Conservation (phyloP, 2,329 filamentous ascomycete genomes). For the Cercospora brassicicola region DNA sequence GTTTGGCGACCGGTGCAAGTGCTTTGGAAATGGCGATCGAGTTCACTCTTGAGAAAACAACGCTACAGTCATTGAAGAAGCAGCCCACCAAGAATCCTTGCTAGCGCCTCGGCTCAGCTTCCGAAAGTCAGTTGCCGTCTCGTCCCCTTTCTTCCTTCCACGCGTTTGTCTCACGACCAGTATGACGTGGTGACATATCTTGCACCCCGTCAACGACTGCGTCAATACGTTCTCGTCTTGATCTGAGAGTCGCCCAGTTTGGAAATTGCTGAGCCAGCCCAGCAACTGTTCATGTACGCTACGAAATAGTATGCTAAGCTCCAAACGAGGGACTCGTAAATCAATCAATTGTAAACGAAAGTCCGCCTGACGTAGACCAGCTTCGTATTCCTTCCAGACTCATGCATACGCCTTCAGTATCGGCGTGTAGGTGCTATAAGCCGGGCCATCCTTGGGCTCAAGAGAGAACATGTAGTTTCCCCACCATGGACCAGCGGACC, state of each 20-base stretch:
- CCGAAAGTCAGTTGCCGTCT: not conserved
- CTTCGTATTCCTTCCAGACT: not conserved
- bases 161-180: too few relatives aligned
- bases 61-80: not conserved
- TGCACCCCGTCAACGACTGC: too few relatives aligned
- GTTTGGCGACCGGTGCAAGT: constrained; percentile 23
- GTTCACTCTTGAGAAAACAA: not conserved
- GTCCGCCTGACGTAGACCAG: too few relatives aligned
- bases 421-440: constrained; percentile 39
- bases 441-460: constrained; percentile 51
- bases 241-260: too few relatives aligned
- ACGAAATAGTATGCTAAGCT: not conserved
- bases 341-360: not conserved
- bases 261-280: too few relatives aligned
- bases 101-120: not conserved
- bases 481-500: constrained; percentile 58
- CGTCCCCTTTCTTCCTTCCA: too few relatives aligned
- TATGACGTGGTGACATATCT: too few relatives aligned
- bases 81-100: not conserved
- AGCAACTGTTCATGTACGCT: not conserved
- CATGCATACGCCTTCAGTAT: constrained; percentile 9
- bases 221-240: too few relatives aligned
- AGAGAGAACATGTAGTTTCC: constrained; percentile 40
- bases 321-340: not conserved
- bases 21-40: not conserved